phyloP scores from a whole-genome alignment of 345 rosid genomes.

The Brassica carinata region DNA sequence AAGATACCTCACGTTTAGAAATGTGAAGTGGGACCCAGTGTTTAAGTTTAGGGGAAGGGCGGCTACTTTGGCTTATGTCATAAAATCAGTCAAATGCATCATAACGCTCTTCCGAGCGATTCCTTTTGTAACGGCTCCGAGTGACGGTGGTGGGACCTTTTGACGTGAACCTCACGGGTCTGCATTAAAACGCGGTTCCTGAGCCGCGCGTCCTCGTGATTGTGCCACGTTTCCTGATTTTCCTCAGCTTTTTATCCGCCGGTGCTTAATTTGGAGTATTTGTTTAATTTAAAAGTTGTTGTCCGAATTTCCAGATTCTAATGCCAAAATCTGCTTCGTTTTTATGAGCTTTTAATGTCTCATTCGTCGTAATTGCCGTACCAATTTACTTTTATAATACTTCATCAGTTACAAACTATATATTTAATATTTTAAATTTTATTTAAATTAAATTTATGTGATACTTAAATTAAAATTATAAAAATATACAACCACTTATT shows the following conservation, averaged over 20 bases:
- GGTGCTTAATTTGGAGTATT: conserved; percentile 7
- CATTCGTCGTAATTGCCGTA: neutral
- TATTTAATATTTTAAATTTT: too few species aligned
- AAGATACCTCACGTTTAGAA: neutral
- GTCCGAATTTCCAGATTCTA: conserved; percentile 27
- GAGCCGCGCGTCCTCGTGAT: conserved; percentile 43
- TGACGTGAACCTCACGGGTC: conserved; percentile 29
- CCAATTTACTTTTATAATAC: neutral
- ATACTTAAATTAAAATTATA: too few species aligned
- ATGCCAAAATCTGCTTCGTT: conserved; percentile 6
- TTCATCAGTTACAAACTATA: neutral
- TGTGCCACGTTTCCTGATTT: conserved; percentile 15
- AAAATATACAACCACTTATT: too few species aligned
- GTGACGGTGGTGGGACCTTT: conserved; percentile 30
- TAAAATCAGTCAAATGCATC: conserved; percentile 1
- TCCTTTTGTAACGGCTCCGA: conserved; percentile 7
- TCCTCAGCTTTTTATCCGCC: conserved; percentile 30
- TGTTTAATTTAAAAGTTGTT: neutral
- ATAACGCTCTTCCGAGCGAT: conserved; percentile 26
- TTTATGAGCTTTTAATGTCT: neutral
- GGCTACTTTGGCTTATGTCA: conserved; percentile 25
- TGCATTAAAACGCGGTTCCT: conserved; percentile 34
- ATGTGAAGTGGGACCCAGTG: conserved; percentile 5
- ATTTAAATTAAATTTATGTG: too few species aligned
- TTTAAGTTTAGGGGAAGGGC: neutral